Base-by-base conservation (phyloP, 73 alveolate species). In the Tetrahymena elliotti region DNA sequence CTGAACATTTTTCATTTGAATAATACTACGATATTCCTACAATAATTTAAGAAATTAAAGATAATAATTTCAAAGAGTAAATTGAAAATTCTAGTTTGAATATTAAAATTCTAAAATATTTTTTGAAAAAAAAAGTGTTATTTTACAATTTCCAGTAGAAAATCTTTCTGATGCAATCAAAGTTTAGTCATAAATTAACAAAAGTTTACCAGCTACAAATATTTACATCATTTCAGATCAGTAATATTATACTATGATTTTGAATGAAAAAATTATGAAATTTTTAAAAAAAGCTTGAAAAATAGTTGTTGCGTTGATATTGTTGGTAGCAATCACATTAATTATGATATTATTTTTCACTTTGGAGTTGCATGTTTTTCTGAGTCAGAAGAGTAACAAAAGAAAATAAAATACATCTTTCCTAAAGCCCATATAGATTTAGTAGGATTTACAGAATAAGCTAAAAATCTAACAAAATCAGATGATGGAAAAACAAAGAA, bases 321-420 rank as follows among this genome's bases (percentile, higher is more conserved):
- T 20, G 92, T 94, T 35, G 96, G 96, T 12, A 94, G 95, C 2
- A 33, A 35, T 10, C 96, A 94, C 38, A 92, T 94, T 35, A 47
- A 88, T 37, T 83, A 84, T 84, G 96, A 94, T 33, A 33, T 94
- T 31, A 94, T 94, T 1, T 84, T 94, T n/a, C 96, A 94, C 37
- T 94, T 94, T 88, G 96, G 96, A 10, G 93, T 83, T 22, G 92
- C 96, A 38, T 94, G 96, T 33, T 83, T 94, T 35, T 84, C 95
- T 38, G 96, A 94, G 35, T 34, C 35, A 8, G 35, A 37, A 37
- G 82, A 84, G 20, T 24, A 68, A 36, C 22, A 68, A 68, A 24
- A 68, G 88, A 84, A 84, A 35, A 38, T 84, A 27, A 84, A 37
- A n/a, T 84, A 84, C n/a, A 38, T 84, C 2, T 84, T 84, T 6